Base-by-base conservation (phyloP, 495 filamentous ascomycete species). In the Daldinia decipiens region DNA sequence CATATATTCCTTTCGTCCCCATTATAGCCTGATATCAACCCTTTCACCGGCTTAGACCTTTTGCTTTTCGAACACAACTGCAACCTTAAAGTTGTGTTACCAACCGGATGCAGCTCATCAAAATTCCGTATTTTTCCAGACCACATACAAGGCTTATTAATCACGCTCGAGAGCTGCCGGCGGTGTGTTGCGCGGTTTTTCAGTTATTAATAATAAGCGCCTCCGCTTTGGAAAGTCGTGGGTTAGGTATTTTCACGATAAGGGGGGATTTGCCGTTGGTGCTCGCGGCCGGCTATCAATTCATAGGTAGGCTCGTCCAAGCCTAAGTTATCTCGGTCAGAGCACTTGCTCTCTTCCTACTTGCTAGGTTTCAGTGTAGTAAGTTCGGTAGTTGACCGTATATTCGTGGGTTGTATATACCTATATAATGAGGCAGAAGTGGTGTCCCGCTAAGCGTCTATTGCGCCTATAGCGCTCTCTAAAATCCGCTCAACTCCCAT, bases 121-220 rank as follows among this genome's bases (percentile, higher is more conserved):
- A 56, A 52, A 36, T 71, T 53, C 68, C 68, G 63, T 29, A 47
- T 71, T 71, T 54, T 71, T 58, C 68, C 52, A 62, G 52, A 13
- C 43, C 61, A 43, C 21, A 11, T 29, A 59, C 36, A 12, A 12
- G 32, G 3, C 19, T 27, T 19, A 21, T 43, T 53, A 31, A 26
- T 31, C 50, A 29, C 11, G 0, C 9, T n/a, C 50, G 19, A 57
- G 51, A 65, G 39, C 26, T 36, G 53, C 57, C 62, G 62, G 68
- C 32, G 65, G 52, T 52, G 8, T 52, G 8, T 57, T 27, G 15
- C 7, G 26, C 50, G 13, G 6, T 13, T 60, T 34, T 17, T 45
- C n/a, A 13, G 24, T n/a, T 12, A 54, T 67, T 54, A 21, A 56
- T 51, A 51, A 50, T 56, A 55, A 11, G 38, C 9, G 57, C 27